These are phyloP conservation scores for Chytriomyces hyalinus DNA, from an alignment of 192 early-diverging fungal genomes.

Conservation along the genomic window DNA sequence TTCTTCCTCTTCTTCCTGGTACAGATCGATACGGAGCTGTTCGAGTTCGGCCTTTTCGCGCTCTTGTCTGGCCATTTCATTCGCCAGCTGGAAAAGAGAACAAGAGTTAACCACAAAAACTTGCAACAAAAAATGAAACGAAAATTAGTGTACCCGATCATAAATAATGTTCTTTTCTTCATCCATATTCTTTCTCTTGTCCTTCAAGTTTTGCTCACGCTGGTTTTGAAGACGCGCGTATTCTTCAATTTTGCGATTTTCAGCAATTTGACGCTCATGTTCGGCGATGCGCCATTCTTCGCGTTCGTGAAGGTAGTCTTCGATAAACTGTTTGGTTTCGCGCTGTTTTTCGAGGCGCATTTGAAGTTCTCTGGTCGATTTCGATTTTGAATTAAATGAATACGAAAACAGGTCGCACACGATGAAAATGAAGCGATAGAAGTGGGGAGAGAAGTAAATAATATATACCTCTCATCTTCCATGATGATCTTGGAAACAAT, in stretches of 20 bases:
- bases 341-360: conserved; percentile 57
- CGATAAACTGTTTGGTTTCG: conserved; percentile 62
- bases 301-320: conserved; percentile 56
- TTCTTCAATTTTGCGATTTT: conserved; percentile 58
- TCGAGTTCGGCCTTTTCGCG: conserved; percentile 57
- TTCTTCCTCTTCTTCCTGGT: conserved; percentile 63
- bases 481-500: conserved; percentile 58
- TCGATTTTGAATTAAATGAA: not conserved
- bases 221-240: conserved; percentile 50
- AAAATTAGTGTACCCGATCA: conserved; percentile 46
- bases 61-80: conserved; percentile 56
- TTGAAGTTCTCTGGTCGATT: conserved; percentile 46
- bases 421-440: not conserved
- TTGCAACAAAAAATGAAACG: not conserved
- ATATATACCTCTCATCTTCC: conserved; percentile 57
- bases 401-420: not conserved
- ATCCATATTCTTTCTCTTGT: conserved; percentile 46
- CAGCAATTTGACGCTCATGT: conserved; percentile 42
- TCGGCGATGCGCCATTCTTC: conserved; percentile 54
- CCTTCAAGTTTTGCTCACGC: conserved; percentile 47
- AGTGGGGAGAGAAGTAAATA: not conserved
- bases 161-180: conserved; percentile 57
- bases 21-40: conserved; percentile 61
- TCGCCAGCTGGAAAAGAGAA: conserved; percentile 49
- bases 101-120: conserved; percentile 10